Evolutionary conservation across 441 rosid species (phyloP).

Genomic region (Aquilaria agallochum): DNA sequence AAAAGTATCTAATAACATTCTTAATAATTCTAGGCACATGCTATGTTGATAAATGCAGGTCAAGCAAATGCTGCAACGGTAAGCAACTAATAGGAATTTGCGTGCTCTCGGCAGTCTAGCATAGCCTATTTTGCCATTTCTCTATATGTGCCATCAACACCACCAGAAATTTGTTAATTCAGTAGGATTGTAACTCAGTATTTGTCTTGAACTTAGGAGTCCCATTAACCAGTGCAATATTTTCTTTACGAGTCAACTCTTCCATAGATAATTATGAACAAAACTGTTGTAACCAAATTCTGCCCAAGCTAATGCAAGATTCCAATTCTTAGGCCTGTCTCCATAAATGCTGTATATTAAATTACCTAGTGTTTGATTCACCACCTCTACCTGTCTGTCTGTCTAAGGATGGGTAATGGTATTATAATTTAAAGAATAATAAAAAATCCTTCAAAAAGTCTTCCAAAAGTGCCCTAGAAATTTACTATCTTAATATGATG

Average conservation of each 20-base stretch:
- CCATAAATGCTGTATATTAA: too few relatives aligned
- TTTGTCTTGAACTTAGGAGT: neutral
- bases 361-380: too few relatives aligned
- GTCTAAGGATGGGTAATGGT: too few relatives aligned
- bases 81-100: slow-evolving; percentile 25
- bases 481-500: too few relatives aligned
- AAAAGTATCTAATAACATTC: too few relatives aligned
- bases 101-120: neutral
- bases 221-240: neutral
- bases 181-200: neutral
- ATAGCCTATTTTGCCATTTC: neutral
- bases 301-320: too few relatives aligned
- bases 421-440: too few relatives aligned
- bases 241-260: slow-evolving; percentile 1
- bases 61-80: slow-evolving; percentile 99
- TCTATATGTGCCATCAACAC: neutral
- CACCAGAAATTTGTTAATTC: neutral
- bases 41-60: slow-evolving; percentile 92
- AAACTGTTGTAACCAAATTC: too few relatives aligned
- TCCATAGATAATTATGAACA: slow-evolving; percentile 10
- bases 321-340: too few relatives aligned
- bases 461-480: too few relatives aligned
- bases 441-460: too few relatives aligned
- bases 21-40: slow-evolving; percentile 60
- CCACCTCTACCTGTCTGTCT: too few relatives aligned